Base-by-base conservation (phyloP, 2,329 filamentous ascomycete species). In the Grosmannia penicillata region DNA sequence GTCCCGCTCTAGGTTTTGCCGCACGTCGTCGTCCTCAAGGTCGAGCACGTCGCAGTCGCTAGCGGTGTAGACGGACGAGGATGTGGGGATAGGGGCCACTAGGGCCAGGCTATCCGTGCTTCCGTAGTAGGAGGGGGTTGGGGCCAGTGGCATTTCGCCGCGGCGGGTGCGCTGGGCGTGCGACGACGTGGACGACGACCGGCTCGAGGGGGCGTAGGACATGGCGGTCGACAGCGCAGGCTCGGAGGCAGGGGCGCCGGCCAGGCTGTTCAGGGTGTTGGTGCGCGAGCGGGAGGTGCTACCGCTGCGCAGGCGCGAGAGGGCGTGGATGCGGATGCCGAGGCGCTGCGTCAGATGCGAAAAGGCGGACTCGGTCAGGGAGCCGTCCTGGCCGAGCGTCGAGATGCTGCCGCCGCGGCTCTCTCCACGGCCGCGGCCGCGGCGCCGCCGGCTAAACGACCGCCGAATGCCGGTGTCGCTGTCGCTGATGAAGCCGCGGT, bases 141-240 rank as follows among this genome's bases (percentile, higher is more conserved):
- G 76, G 0, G 77, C 78, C 2, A 70, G 66, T 7, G 76, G 70
- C 56, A 4, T 65, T 36, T 62, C 60, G 40, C 17, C 15, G 22
- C 14, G 6, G 2, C 51, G 51, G 54, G 50, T 8, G 53, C 51
- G 31, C 58, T 64, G 33, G 43, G 64, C 61, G 1, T 74, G 72
- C 25, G 70, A 68, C 10, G 82, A 84, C 38, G 82, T 63, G n/a
- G 81, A 87, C 2, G 83, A 86, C 1, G 84, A 82, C 38, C 82
- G 73, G 49, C 83, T 82, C 3, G 84, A 89, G 3, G 78, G 68
- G 8, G 76, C 70, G 35, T 71, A 65, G 2, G 78, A 36, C 4
- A 77, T 68, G 9, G 77, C 70, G 33, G 71, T 65, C 2, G 78
- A 80, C 15, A 65, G 48, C 15, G 78, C 83, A 19, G 89, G 69